Evolutionary conservation across 805 yeast species (phyloP).

Genomic region (Suhomyces kilbournensis): DNA sequence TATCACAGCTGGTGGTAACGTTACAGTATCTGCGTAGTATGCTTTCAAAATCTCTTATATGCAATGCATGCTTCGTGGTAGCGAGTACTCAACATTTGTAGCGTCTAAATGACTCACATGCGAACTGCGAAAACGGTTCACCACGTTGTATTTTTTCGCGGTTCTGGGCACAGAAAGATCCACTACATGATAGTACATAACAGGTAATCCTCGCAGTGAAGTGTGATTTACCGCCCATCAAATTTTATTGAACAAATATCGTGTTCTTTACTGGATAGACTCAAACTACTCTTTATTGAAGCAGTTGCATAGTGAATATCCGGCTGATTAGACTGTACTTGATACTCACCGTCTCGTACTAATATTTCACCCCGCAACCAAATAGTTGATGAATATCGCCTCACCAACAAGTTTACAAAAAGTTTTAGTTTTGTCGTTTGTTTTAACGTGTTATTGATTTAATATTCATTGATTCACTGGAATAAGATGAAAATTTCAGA

Average conservation of each 20-base stretch:
- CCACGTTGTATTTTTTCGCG: slow-evolving; percentile 5
- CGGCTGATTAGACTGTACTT: neutral
- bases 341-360: neutral
- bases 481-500: slow-evolving; percentile 39
- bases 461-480: neutral
- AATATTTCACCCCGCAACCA: neutral
- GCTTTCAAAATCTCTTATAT: neutral
- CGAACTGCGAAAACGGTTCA: slow-evolving; percentile 1
- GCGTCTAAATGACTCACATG: slow-evolving; percentile 3
- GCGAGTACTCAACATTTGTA: neutral
- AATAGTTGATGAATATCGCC: neutral
- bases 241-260: neutral
- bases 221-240: neutral
- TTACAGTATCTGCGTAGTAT: neutral
- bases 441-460: neutral
- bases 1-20: neutral
- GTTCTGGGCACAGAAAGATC: neutral
- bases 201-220: neutral
- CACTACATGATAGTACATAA: neutral
- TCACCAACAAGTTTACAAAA: neutral
- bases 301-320: neutral
- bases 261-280: neutral
- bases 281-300: neutral
- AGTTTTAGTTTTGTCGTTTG: neutral
- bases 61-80: neutral